A percentile compares a stretch with the other conserved stretches of the same genome.
These are phyloP conservation scores for Bruguiera gymnorhiza DNA, from an alignment of 345 rosid species.

Conservation along the genomic window DNA sequence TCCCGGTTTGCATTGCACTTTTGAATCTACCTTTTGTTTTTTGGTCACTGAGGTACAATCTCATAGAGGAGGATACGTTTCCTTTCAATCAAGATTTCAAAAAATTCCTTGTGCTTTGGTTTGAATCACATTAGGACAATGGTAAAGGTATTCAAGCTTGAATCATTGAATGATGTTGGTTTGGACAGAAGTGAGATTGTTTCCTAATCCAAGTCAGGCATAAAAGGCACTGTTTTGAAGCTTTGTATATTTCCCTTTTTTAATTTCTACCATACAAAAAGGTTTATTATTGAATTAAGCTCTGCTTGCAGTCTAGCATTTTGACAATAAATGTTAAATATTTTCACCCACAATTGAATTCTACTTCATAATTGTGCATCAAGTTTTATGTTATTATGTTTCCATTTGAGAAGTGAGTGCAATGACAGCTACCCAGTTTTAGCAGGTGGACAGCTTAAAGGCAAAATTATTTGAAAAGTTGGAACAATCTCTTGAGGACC, in stretches of 20 bases:
- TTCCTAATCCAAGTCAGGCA: not conserved
- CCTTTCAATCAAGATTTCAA: too few relatives aligned
- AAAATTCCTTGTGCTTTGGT: not conserved
- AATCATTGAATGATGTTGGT: not conserved
- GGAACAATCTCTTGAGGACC: slow-evolving; percentile 78
- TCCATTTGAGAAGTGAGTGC: not conserved
- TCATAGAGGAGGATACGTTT: too few relatives aligned
- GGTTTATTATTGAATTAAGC: not conserved
- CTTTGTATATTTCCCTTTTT: not conserved
- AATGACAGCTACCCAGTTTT: slow-evolving; percentile 1
- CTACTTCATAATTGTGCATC: not conserved
- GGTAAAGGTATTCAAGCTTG: not conserved
- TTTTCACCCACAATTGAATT: not conserved
- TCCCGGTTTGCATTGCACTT: slow-evolving; percentile 66
- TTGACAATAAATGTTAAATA: not conserved
- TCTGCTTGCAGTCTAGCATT: too few relatives aligned
- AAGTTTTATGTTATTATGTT: not conserved
- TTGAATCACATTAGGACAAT: not conserved
- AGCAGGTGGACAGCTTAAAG: slow-evolving; percentile 82
- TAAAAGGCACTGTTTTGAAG: not conserved
- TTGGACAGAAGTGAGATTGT: not conserved
- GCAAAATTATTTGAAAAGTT: slow-evolving; percentile 82
- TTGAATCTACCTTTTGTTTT: slow-evolving; percentile 13
- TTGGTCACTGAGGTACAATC: too few relatives aligned
- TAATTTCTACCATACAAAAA: not conserved